phyloP scores from a whole-genome alignment of 2,329 filamentous ascomycete genomes.

The Periconia sp. region DNA sequence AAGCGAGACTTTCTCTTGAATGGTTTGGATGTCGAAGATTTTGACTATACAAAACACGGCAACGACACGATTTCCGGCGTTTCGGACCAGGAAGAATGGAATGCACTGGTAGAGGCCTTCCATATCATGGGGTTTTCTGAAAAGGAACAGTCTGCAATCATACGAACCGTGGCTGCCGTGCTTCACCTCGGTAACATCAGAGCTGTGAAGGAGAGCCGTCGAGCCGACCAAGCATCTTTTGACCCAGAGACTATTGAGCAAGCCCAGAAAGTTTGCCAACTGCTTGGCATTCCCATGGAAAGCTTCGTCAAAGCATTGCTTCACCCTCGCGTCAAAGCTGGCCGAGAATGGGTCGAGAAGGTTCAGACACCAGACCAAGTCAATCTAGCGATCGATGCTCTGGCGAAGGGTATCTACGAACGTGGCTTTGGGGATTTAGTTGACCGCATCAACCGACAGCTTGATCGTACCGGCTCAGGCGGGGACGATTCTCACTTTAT shows the following conservation, averaged over 20 bases:
- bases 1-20: conserved; percentile 77
- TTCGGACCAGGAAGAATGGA: conserved; percentile 90
- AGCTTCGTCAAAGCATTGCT: conserved; percentile 85
- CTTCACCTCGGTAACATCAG: conserved; percentile 91
- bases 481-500: conserved; percentile 94
- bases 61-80: conserved; percentile 91
- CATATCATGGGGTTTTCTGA: conserved; percentile 90
- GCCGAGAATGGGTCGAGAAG: conserved; percentile 97
- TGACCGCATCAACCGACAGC: conserved; percentile 83
- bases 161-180: conserved; percentile 86
- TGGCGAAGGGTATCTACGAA: conserved; percentile 97
- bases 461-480: conserved; percentile 81
- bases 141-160: conserved; percentile 77
- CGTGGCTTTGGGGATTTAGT: conserved; percentile 93
- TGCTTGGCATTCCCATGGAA: conserved; percentile 82
- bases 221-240: conserved; percentile 86
- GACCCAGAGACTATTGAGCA: conserved; percentile 73
- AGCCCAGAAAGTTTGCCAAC: conserved; percentile 75
- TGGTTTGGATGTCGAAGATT: conserved; percentile 77
- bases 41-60: conserved; percentile 86
- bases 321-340: conserved; percentile 92
- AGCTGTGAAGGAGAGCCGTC: conserved; percentile 86
- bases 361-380: conserved; percentile 97
- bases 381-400: conserved; percentile 81
- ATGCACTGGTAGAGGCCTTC: conserved; percentile 86